Evolutionary conservation across 495 filamentous ascomycete species (phyloP).

Genomic region (Tuber umbilicatum): DNA sequence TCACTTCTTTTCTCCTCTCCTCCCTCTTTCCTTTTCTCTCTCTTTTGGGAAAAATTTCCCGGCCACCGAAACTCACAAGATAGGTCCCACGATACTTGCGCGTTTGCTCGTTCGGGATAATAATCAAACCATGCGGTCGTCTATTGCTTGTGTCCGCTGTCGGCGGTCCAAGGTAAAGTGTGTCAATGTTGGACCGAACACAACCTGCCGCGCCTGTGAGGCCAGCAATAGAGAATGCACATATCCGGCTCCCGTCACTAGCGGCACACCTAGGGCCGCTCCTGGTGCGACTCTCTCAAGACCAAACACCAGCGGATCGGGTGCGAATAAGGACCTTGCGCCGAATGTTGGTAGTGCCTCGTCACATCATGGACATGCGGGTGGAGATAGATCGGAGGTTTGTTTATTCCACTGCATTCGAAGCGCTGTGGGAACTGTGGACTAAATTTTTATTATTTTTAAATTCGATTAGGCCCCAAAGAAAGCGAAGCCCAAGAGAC

Average conservation of each 20-base stretch:
- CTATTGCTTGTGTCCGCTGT: slow-evolving; percentile 41
- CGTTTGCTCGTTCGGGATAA: neutral
- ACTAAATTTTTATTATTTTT: neutral
- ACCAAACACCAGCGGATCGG: slow-evolving; percentile 44
- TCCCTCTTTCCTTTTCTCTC: neutral
- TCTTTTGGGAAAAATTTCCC: neutral
- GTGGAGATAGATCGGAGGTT: slow-evolving; percentile 33
- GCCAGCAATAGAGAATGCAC: slow-evolving; percentile 68
- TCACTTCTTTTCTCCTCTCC: neutral
- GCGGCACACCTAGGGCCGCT: slow-evolving; percentile 52
- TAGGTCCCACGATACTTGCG: neutral
- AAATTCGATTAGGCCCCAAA: slow-evolving; percentile 28
- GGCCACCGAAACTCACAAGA: neutral
- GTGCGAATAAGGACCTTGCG: slow-evolving; percentile 50
- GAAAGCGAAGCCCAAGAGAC: slow-evolving; percentile 39
- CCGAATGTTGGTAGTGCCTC: slow-evolving; percentile 31
- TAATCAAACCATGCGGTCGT: slow-evolving; percentile 38
- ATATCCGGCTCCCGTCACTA: slow-evolving; percentile 60
- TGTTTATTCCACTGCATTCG: slow-evolving; percentile 5
- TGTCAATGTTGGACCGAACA: slow-evolving; percentile 68
- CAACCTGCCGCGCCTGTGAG: slow-evolving; percentile 71
- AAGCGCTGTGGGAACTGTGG: no score
- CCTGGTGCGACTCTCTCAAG: slow-evolving; percentile 47
- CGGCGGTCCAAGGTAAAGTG: slow-evolving; percentile 46
- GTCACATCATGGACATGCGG: slow-evolving; percentile 17